These are phyloP conservation scores for Colletotrichum lentis DNA, from an alignment of 2,329 filamentous ascomycete species.

Conservation along the genomic window DNA sequence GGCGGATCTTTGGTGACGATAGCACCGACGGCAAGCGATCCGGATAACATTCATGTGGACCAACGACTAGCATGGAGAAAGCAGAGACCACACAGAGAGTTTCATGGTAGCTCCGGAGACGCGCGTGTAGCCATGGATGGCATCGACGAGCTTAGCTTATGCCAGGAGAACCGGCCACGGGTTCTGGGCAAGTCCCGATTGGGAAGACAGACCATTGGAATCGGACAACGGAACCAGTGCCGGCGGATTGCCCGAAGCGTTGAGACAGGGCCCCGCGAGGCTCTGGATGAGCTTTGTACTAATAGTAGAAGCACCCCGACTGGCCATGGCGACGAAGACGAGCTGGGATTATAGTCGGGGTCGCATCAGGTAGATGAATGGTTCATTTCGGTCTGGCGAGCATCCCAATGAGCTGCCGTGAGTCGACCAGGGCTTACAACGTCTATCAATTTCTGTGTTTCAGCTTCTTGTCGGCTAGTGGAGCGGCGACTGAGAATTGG, in stretches of 20 bases:
- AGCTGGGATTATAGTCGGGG: constrained; percentile 28
- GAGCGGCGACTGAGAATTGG: constrained; percentile 4
- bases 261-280: constrained; percentile 15
- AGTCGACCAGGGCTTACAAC: not conserved
- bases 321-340: constrained; percentile 26
- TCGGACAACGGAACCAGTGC: constrained; percentile 1
- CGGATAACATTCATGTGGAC: constrained; percentile 2
- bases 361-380: constrained; percentile 23
- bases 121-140: not conserved
- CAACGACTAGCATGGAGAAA: constrained; percentile 11
- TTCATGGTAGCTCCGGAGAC: not conserved
- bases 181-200: constrained; percentile 13
- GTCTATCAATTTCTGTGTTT: constrained; percentile 12
- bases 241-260: constrained; percentile 15
- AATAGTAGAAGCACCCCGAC: not conserved
- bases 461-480: constrained; percentile 31
- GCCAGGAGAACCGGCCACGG: constrained; percentile 13
- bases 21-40: not conserved
- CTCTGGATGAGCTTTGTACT: constrained; percentile 8
- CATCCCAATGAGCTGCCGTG: not conserved
- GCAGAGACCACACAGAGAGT: not conserved
- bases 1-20: not conserved
- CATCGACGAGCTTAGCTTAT: constrained; percentile 22
- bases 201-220: not conserved
- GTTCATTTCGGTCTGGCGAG: constrained; percentile 4